Percentiles rank a stretch among this genome's conserved stretches.
These are phyloP conservation scores for Achaetomiella virescens DNA, from an alignment of 495 filamentous ascomycete genomes.

Conservation along the genomic window DNA sequence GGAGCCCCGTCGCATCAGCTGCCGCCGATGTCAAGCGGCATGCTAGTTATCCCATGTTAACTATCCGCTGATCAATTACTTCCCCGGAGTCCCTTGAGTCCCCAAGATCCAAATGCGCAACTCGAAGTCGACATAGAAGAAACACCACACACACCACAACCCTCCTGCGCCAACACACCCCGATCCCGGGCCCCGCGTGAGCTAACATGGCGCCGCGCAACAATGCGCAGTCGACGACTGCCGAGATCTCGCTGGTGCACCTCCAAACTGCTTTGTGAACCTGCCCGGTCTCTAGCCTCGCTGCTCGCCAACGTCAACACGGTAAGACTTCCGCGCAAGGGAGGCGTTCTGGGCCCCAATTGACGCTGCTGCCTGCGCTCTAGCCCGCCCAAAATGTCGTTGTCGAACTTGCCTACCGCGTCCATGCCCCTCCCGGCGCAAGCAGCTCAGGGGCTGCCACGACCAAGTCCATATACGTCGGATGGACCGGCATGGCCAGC, in stretches of 20 bases:
- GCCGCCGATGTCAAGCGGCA: not conserved
- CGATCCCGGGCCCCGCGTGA: not conserved
- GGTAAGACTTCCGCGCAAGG: conserved; percentile 42
- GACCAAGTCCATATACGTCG: conserved; percentile 68
- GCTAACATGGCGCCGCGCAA: conserved; percentile 53
- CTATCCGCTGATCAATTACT: too few species aligned
- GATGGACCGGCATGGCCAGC: conserved; percentile 97
- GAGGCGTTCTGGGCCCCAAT: not conserved
- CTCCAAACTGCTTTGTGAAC: conserved; percentile 94
- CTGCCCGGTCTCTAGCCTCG: conserved; percentile 75
- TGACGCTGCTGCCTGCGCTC: not conserved
- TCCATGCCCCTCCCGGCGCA: conserved; percentile 31
- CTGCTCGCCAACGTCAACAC: conserved; percentile 83
- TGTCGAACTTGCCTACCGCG: conserved; percentile 72
- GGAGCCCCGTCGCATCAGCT: not conserved
- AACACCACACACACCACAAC: too few species aligned
- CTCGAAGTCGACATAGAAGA: too few species aligned
- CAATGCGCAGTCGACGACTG: conserved; percentile 60
- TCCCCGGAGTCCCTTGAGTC: too few species aligned
- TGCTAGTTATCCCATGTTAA: too few species aligned
- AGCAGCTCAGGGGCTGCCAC: conserved; percentile 32
- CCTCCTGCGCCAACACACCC: not conserved
- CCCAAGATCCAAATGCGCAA: too few species aligned
- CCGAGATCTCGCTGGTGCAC: conserved; percentile 72
- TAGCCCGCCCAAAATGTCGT: conserved; percentile 92